These are phyloP conservation scores for Leccinum barrowsii DNA, from an alignment of 768 basidiomycete species.

Conservation along the genomic window DNA sequence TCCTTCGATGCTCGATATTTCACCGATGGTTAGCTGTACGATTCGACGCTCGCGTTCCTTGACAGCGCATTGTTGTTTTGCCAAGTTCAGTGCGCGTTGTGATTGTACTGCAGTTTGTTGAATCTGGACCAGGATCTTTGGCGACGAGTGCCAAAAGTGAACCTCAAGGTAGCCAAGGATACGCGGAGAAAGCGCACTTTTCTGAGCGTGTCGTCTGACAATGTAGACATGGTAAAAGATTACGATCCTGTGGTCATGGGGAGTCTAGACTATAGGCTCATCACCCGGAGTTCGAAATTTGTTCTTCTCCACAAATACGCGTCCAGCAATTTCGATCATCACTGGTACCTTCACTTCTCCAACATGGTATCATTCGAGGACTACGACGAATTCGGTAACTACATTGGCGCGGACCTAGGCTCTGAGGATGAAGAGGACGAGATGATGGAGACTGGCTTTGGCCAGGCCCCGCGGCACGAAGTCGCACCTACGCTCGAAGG, in stretches of 20 bases:
- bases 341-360: slow-evolving; percentile 2
- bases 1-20: slow-evolving; percentile 67
- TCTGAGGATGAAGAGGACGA: slow-evolving; percentile 70
- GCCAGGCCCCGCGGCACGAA: slow-evolving; percentile 33
- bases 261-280: not conserved
- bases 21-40: slow-evolving; percentile 82
- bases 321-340: slow-evolving; percentile 16
- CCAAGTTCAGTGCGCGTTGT: slow-evolving; percentile 69
- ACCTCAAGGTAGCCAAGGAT: slow-evolving; percentile 3
- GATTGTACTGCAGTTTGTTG: slow-evolving; percentile 88
- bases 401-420: slow-evolving; percentile 92
- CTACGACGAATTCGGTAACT: slow-evolving; percentile 96
- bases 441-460: slow-evolving; percentile 49
- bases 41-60: slow-evolving; percentile 92
- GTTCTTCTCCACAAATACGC: slow-evolving; percentile 22
- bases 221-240: slow-evolving; percentile 42
- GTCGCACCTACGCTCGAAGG: slow-evolving; percentile 70
- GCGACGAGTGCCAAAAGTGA: slow-evolving; percentile 12
- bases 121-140: slow-evolving; percentile 87
- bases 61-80: slow-evolving; percentile 67
- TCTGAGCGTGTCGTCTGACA: slow-evolving; percentile 79
- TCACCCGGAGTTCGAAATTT: slow-evolving; percentile 34
- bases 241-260: slow-evolving; percentile 14
- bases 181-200: slow-evolving; percentile 46
- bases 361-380: slow-evolving; percentile 64